These are phyloP conservation scores for Coniosporium tulheliwenetii DNA, from an alignment of 2,329 filamentous ascomycete species.

Conservation along the genomic window DNA sequence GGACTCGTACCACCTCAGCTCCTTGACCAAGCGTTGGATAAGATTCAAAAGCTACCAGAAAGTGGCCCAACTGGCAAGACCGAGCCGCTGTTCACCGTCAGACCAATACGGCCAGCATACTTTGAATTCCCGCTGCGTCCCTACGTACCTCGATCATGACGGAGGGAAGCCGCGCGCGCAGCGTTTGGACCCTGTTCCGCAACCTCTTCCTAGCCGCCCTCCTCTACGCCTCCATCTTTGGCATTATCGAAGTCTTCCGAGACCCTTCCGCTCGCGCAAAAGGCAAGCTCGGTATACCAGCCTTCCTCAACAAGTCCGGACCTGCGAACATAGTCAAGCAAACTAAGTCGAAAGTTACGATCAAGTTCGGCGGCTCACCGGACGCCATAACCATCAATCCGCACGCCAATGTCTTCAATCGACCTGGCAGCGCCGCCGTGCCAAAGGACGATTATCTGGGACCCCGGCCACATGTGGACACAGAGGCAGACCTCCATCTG, in stretches of 20 bases:
- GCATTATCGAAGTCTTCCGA: constrained; percentile 21
- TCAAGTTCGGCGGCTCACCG: constrained; percentile 25
- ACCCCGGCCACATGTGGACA: constrained; percentile 34
- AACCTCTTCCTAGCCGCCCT: constrained; percentile 27
- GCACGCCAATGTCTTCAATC: constrained; percentile 38
- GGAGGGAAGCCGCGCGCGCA: constrained; percentile 4
- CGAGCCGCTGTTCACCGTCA: too few species aligned
- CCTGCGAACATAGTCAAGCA: constrained; percentile 22
- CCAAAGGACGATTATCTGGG: constrained; percentile 37
- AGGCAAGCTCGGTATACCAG: constrained; percentile 25
- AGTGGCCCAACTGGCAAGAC: too few species aligned
- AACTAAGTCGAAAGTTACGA: constrained; percentile 21
- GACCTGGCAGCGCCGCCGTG: constrained; percentile 33
- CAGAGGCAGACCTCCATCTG: constrained; percentile 35
- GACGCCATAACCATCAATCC: constrained; percentile 31
- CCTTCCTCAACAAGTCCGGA: constrained; percentile 23
- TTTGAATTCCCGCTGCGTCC: too few species aligned
- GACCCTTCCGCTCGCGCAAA: constrained; percentile 11
- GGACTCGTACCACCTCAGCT: too few species aligned
- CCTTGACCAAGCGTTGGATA: too few species aligned
- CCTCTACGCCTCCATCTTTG: constrained; percentile 25
- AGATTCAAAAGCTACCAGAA: too few species aligned
- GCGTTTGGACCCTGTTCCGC: constrained; percentile 22
- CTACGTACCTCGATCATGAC: too few species aligned
- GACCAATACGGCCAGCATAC: too few species aligned